Evolutionary conservation across 164 flowering plant genomes (phyloP).

Genomic region (Nymphaea thermarum): DNA sequence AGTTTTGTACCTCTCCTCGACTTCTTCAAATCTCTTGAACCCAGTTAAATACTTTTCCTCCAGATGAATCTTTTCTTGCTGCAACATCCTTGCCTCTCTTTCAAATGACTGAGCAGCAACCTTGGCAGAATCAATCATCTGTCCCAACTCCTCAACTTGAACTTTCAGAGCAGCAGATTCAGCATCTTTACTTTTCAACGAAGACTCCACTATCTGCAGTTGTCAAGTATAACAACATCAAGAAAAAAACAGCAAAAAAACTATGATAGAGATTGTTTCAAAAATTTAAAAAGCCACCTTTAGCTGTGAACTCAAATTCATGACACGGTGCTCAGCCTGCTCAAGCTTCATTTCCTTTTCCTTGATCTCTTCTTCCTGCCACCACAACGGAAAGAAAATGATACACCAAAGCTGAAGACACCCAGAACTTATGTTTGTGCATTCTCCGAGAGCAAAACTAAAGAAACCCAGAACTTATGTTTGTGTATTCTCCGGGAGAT

Average conservation of each 20-base stretch:
- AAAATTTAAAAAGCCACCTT: slow-evolving; percentile 31
- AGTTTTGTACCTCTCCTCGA: slow-evolving; percentile 60
- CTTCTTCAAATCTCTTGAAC: slow-evolving; percentile 65
- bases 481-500: too few species aligned
- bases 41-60: slow-evolving; percentile 67
- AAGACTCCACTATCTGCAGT: slow-evolving; percentile 78
- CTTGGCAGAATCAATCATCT: slow-evolving; percentile 51
- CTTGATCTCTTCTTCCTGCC: slow-evolving; percentile 77
- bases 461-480: too few species aligned
- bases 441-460: not conserved
- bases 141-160: slow-evolving; percentile 50
- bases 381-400: not conserved
- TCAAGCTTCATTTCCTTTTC: slow-evolving; percentile 63
- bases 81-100: slow-evolving; percentile 52
- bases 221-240: not conserved
- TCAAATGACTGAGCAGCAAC: slow-evolving; percentile 65
- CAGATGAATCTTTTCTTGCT: slow-evolving; percentile 66
- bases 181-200: slow-evolving; percentile 47
- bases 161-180: slow-evolving; percentile 47
- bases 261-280: not conserved
- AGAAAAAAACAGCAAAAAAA: not conserved
- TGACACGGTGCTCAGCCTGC: slow-evolving; percentile 68
- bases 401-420: not conserved
- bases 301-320: slow-evolving; percentile 59
- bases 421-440: too few species aligned